Evolutionary conservation across 106 monocot species (phyloP).

Genomic region (Acorus calamus): DNA sequence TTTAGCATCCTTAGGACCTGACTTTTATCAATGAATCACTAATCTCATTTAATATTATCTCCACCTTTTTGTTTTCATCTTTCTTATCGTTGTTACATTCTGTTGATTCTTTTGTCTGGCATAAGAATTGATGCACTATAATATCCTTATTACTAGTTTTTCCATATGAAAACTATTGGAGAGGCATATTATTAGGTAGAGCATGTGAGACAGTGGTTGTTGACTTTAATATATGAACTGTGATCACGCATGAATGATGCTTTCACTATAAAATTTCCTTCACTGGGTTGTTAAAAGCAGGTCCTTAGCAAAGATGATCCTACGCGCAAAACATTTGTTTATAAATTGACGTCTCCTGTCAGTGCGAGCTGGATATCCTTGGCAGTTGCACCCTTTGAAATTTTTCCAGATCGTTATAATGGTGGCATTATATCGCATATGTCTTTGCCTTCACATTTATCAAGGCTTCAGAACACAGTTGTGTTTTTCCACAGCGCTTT

Average conservation of each 20-base stretch:
- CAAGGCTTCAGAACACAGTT: slow-evolving; percentile 79
- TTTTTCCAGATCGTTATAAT: slow-evolving; percentile 75
- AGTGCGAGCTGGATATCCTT: slow-evolving; percentile 83
- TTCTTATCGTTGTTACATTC: no score
- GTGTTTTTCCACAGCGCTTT: slow-evolving; percentile 79
- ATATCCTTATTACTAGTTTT: no score
- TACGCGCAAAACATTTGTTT: slow-evolving; percentile 80
- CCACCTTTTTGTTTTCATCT: no score
- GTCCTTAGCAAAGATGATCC: slow-evolving; percentile 73
- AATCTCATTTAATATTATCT: no score
- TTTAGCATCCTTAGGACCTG: no score
- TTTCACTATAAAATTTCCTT: neutral
- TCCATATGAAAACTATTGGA: no score
- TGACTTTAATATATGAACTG: neutral
- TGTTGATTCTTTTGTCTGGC: no score
- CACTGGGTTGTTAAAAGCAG: slow-evolving; percentile 25
- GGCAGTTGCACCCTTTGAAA: slow-evolving; percentile 80
- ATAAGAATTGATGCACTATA: no score
- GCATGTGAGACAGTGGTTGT: neutral
- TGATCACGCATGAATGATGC: no score
- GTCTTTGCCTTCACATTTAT: slow-evolving; percentile 50
- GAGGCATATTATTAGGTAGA: neutral
- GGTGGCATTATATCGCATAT: slow-evolving; percentile 48
- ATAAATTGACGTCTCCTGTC: slow-evolving; percentile 66
- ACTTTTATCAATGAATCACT: no score